Evolutionary conservation across 2,329 filamentous ascomycete genomes (phyloP), one percentile per base, ranked within the genome.

Genomic region (Thermomyces lanuginosus): DNA sequence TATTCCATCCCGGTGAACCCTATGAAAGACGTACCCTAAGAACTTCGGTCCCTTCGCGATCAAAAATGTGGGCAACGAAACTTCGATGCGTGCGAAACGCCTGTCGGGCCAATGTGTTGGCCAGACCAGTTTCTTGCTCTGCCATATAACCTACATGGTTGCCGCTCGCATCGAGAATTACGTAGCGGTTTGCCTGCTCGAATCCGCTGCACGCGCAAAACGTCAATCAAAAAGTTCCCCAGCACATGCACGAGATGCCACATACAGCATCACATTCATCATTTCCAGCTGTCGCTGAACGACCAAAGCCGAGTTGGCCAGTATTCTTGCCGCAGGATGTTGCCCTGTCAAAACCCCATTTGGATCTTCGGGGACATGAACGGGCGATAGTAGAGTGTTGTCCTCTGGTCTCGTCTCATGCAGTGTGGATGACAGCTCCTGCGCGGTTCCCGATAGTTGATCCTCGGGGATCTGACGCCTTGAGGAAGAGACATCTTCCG

Each of bases 11-110:
- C 8, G 8, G 20, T 25, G 17, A 15, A 17, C n/a, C n/a, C n/a
- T n/a, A n/a, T n/a, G n/a, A 10, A 10, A 16, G 9, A 36, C 46
- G 32, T 50, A 60, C 55, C 47, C 63, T 49, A 27, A 75, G 45
- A 5, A 76, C 62, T 44, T 76, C 71, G 36, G 60, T 63, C 39
- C 69, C 64, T 21, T 69, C 50, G 27, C 53, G 55, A 39, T 75
- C 70, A 45, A 76, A 75, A 2, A 76, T 67, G 46, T 74, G 67
- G 4, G 69, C 69, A 8, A 69, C 72, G 35, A 76, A 75, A 33
- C 66, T 65, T 21, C 71, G 55, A 43, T 75, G 70, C 2, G 70
- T 75, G 34, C 57, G 60, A 36, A 70, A 65, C 57, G 65, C 63
- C 42, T 75, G 71, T 29, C 71, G 56, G 9, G 60, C 59, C 44